A percentile compares a stretch with the other conserved stretches of the same genome.
These are phyloP conservation scores for Tubosaeta sp. DNA, from an alignment of 768 basidiomycete species.

Conservation along the genomic window DNA sequence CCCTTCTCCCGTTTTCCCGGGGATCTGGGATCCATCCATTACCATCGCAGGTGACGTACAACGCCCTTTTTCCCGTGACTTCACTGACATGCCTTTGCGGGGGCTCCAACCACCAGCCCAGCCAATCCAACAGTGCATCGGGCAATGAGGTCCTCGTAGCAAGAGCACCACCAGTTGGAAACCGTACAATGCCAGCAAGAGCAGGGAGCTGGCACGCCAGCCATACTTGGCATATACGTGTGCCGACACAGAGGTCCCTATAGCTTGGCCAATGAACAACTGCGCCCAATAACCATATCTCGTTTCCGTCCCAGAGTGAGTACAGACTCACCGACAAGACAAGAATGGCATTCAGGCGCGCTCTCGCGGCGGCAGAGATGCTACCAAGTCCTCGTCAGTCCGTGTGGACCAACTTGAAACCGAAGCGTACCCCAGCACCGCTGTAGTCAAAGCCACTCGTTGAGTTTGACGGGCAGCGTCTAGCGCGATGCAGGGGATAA, in stretches of 20 bases:
- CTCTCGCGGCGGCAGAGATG: constrained; percentile 45
- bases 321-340: constrained; percentile 54
- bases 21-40: too few relatives aligned
- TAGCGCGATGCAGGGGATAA: constrained; percentile 66
- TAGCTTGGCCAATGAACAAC: constrained; percentile 76
- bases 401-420: background rate
- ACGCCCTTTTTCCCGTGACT: constrained; percentile 2
- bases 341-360: constrained; percentile 73
- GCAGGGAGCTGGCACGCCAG: constrained; percentile 61
- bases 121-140: constrained; percentile 51
- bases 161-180: constrained; percentile 56
- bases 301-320: background rate
- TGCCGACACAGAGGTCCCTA: constrained; percentile 74
- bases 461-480: constrained; percentile 72
- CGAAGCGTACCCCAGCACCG: constrained; percentile 48
- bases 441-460: constrained; percentile 61
- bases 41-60: too few relatives aligned
- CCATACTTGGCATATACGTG: constrained; percentile 64
- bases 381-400: constrained; percentile 13
- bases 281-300: constrained; percentile 4
- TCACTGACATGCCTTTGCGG: constrained; percentile 36
- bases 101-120: constrained; percentile 54
- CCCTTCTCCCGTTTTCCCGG: too few relatives aligned
- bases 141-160: constrained; percentile 62
- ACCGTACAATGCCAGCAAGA: constrained; percentile 56